A percentile compares a stretch with the other conserved stretches of the same genome.
phyloP scores from a whole-genome alignment of 495 filamentous ascomycete genomes.

The Halenospora varia region DNA sequence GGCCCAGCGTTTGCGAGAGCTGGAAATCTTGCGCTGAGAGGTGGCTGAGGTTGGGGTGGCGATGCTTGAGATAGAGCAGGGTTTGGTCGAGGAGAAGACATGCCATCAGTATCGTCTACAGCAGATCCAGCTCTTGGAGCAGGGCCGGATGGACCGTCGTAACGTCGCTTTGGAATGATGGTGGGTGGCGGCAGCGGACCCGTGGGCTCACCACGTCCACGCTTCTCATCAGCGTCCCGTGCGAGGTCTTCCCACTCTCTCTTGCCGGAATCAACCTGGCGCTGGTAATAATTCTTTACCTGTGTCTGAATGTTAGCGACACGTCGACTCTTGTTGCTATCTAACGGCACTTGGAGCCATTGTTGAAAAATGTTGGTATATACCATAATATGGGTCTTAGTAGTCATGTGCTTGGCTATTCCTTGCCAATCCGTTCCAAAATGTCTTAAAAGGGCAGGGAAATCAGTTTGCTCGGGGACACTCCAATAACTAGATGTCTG shows the following conservation, averaged over 20 bases:
- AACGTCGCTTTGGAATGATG: constrained; percentile 30
- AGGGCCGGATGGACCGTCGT: constrained; percentile 27
- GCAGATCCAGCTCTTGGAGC: constrained; percentile 15
- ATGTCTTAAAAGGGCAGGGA: constrained; percentile 67
- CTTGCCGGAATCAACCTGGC: constrained; percentile 59
- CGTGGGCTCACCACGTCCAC: constrained; percentile 64
- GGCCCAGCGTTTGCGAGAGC: constrained; percentile 23
- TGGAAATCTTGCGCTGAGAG: constrained; percentile 27
- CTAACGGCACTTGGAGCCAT: constrained; percentile 19
- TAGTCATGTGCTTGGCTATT: constrained; percentile 83
- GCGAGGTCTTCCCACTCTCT: constrained; percentile 65
- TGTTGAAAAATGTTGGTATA: constrained; percentile 24
- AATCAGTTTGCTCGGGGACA: constrained; percentile 83
- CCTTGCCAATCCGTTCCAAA: constrained; percentile 86
- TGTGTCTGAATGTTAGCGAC: constrained; percentile 39
- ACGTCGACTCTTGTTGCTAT: constrained; percentile 22
- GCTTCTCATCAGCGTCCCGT: constrained; percentile 65
- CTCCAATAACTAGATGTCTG: constrained; percentile 96
- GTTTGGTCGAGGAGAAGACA: constrained; percentile 12
- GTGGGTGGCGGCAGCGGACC: constrained; percentile 60
- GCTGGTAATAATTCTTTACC: constrained; percentile 90
- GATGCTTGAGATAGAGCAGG: constrained; percentile 18
- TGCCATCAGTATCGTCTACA: constrained; percentile 18
- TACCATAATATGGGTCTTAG: constrained; percentile 95
- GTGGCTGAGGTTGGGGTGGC: constrained; percentile 22